phyloP scores from a whole-genome alignment of 2,329 filamentous ascomycete genomes.

The Verticillium isaacii region DNA sequence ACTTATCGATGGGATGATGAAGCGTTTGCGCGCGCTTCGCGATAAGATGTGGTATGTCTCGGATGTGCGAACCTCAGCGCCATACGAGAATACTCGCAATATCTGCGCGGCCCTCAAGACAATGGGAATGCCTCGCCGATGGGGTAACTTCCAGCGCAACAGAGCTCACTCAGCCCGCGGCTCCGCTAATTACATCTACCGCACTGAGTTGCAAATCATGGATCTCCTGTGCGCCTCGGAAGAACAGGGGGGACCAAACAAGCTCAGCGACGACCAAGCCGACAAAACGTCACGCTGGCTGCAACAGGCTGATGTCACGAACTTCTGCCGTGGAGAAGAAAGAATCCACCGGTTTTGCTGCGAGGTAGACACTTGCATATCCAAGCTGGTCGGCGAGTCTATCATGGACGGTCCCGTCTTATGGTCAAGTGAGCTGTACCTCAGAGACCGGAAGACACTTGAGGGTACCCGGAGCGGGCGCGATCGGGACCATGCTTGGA shows the following conservation, averaged over 20 bases:
- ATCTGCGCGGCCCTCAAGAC: slow-evolving; percentile 84
- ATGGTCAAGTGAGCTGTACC: slow-evolving; percentile 88
- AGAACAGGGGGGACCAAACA: slow-evolving; percentile 86
- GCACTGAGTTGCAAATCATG: slow-evolving; percentile 78
- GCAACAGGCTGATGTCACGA: slow-evolving; percentile 75
- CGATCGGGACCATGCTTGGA: slow-evolving; percentile 42
- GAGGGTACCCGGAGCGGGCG: slow-evolving; percentile 36
- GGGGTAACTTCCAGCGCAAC: slow-evolving; percentile 45
- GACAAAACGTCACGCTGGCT: slow-evolving; percentile 83
- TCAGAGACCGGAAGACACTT: slow-evolving; percentile 65
- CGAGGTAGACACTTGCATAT: slow-evolving; percentile 82
- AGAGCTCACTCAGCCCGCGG: slow-evolving; percentile 23
- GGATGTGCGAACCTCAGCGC: slow-evolving; percentile 83
- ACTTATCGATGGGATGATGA: slow-evolving; percentile 70
- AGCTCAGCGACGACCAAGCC: slow-evolving; percentile 91
- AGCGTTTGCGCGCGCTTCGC: slow-evolving; percentile 67
- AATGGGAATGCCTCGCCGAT: slow-evolving; percentile 68
- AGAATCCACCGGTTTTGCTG: slow-evolving; percentile 90
- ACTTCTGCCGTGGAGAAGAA: slow-evolving; percentile 93
- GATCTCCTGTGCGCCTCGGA: slow-evolving; percentile 79
- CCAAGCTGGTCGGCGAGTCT: slow-evolving; percentile 78
- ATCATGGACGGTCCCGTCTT: slow-evolving; percentile 81
- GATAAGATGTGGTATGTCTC: slow-evolving; percentile 99
- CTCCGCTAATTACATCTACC: slow-evolving; percentile 64
- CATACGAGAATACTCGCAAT: slow-evolving; percentile 82